phyloP scores from a whole-genome alignment of 2,329 filamentous ascomycete species.

The Aspergillus versicolor region DNA sequence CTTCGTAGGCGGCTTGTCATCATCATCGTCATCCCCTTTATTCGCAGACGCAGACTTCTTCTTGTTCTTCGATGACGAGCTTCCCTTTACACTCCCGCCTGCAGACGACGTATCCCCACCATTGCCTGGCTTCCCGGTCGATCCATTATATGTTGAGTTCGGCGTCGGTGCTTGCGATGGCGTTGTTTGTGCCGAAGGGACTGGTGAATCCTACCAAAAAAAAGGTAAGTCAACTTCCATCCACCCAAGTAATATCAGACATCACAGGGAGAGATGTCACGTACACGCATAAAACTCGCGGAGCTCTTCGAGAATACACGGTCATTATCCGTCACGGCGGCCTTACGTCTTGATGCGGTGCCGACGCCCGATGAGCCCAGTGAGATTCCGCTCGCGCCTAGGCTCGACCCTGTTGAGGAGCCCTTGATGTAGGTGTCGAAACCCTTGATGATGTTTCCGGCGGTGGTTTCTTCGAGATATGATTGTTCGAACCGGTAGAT shows the following conservation, averaged over 20 bases:
- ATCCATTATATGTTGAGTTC: constrained; percentile 36
- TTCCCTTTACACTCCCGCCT: constrained; percentile 32
- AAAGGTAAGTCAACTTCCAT: background rate
- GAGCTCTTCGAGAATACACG: constrained; percentile 51
- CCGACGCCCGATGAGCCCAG: constrained; percentile 24
- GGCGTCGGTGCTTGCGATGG: constrained; percentile 49
- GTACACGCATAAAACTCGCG: constrained; percentile 48
- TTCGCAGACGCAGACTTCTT: constrained; percentile 35
- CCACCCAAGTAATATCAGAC: too few species aligned
- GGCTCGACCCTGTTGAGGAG: constrained; percentile 53
- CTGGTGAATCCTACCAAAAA: constrained; percentile 39
- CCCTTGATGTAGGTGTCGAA: constrained; percentile 99
- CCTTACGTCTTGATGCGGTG: constrained; percentile 42
- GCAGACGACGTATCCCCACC: constrained; percentile 25
- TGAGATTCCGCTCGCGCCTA: constrained; percentile 33
- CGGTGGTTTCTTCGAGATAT: constrained; percentile 85
- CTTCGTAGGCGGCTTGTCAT: constrained; percentile 42
- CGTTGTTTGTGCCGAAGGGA: constrained; percentile 46
- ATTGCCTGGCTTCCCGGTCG: constrained; percentile 28
- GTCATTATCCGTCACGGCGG: constrained; percentile 45
- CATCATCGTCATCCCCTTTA: constrained; percentile 32
- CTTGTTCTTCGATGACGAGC: constrained; percentile 40
- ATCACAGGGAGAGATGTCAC: background rate
- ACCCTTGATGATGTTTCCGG: constrained; percentile 93
- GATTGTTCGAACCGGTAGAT: constrained; percentile 81